Evolutionary conservation across 2,329 filamentous ascomycete genomes (phyloP).

Genomic region (Fusarium sp.): DNA sequence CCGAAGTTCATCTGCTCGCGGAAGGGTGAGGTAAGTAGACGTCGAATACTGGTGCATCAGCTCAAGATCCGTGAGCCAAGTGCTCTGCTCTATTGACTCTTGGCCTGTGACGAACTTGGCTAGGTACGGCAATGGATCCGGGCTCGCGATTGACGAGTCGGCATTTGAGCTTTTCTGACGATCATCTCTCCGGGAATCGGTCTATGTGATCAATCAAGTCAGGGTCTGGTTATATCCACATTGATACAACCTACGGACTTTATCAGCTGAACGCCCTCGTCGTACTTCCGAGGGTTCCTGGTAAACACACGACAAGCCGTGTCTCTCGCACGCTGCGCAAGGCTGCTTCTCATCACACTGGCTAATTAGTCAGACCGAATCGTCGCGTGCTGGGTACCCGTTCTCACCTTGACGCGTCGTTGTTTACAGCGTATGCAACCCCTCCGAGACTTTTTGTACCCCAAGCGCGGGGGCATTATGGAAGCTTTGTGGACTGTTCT

Average conservation of each 20-base stretch:
- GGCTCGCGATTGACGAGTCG: not conserved
- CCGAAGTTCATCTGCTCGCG: slow-evolving; percentile 40
- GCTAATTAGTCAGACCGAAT: slow-evolving; percentile 41
- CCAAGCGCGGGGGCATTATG: slow-evolving; percentile 39
- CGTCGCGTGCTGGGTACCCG: not conserved
- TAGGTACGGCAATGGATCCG: slow-evolving; percentile 36
- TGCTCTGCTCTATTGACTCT: slow-evolving; percentile 17
- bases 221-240: not conserved
- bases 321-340: slow-evolving; percentile 49
- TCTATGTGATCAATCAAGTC: not conserved
- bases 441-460: slow-evolving; percentile 49
- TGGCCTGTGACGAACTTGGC: slow-evolving; percentile 35
- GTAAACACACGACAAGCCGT: slow-evolving; percentile 48
- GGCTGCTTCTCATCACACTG: slow-evolving; percentile 53
- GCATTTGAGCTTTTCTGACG: not conserved
- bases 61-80: slow-evolving; percentile 49
- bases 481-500: accelerated
- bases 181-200: not conserved
- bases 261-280: not conserved
- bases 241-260: not conserved
- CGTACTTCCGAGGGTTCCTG: slow-evolving; percentile 7
- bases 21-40: slow-evolving; percentile 44
- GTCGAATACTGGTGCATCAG: slow-evolving; percentile 50
- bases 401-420: slow-evolving; percentile 49
- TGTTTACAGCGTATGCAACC: slow-evolving; percentile 50